phyloP scores from a whole-genome alignment of 202 grass and related monocot species.

The Brachypodium distachyon region DNA sequence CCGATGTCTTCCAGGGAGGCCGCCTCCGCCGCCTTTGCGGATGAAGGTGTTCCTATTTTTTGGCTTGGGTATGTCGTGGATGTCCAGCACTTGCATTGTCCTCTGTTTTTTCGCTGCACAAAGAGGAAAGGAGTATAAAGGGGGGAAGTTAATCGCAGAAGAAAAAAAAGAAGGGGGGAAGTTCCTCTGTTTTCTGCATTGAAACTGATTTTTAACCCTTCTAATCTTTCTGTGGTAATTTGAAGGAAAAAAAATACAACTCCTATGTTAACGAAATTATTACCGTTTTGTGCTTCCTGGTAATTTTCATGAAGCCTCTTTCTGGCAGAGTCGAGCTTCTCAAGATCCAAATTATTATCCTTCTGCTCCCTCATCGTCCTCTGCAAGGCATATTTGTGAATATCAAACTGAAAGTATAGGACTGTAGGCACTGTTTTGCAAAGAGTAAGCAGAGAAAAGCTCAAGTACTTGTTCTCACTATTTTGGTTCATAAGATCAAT shows the following conservation, averaged over 20 bases:
- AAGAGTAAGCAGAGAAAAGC: not conserved
- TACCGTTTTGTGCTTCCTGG: slow-evolving; percentile 73
- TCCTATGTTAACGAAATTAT: not conserved
- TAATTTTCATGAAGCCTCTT: slow-evolving; percentile 89
- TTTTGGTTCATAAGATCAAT: not conserved
- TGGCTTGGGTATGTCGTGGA: slow-evolving; percentile 75
- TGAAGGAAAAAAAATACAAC: not conserved
- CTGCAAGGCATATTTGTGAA: slow-evolving; percentile 9
- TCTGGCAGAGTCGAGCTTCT: slow-evolving; percentile 55
- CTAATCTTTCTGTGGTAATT: not conserved
- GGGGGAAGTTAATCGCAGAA: too few species aligned
- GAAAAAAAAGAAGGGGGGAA: too few species aligned
- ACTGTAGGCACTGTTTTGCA: not conserved
- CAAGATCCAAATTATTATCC: slow-evolving; percentile 41
- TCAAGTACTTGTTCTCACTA: not conserved
- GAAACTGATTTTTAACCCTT: not conserved
- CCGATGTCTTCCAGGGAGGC: slow-evolving; percentile 38
- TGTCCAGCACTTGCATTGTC: slow-evolving; percentile 74
- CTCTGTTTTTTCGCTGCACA: slow-evolving; percentile 73
- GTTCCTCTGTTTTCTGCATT: too few species aligned
- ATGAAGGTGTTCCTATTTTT: slow-evolving; percentile 51
- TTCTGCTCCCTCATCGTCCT: slow-evolving; percentile 45
- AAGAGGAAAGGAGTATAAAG: not conserved
- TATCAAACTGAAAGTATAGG: slow-evolving; percentile 7
- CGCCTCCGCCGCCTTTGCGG: slow-evolving; percentile 29